Base-by-base conservation (phyloP, 179 eudicot genomes). In the Beta lomatogona region DNA sequence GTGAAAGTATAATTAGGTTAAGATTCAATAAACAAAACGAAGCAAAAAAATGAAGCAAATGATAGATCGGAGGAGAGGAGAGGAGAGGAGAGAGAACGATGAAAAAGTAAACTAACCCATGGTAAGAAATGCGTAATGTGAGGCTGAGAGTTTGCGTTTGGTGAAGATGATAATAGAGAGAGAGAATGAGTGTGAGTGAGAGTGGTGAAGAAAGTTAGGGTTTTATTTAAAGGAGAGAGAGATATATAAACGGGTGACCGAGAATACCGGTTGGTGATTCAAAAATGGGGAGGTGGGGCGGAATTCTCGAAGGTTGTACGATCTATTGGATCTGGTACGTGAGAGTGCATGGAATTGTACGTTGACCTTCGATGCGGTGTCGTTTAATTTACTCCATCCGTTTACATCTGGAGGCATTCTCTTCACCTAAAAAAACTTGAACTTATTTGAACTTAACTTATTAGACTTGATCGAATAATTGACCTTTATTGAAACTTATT, bases 201-300 rank as follows among this genome's bases (percentile, higher is more conserved):
- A 25, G 7, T 13, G 15, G 16, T 36, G 19, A 31, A 50, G 45
- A 55, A 73, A 80, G 71, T 75, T 83, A 57, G 75, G 86, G 69
- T 53, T 82, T 75, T 18, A 75, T 79, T 79, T 59, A 63, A 79
- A 71, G 81, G 61, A 75, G 46, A 65, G 13, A 18, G 59, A 11
- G 75, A 53, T n/a, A n/a, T n/a, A n/a, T 4, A 10, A 22, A 52
- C 7, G 79, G 79, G 82, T 22, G 21, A 83, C 85, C 85, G 69
- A 16, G 25, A 59, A 73, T 12, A 9, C 70, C 82, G 85, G 85
- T 83, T 52, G 13, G 2, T 77, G 57, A 67, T 71, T 76, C 28
- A 41, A 19, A 58, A 64, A 75, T 48, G 70, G 7, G 55, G 57
- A 65, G 74, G 79, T 65, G 66, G 21, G 80, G 80, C 83, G 83